Conservation (phyloP, 2,329 filamentous ascomycete species). For the Paecilomyces niveus region DNA sequence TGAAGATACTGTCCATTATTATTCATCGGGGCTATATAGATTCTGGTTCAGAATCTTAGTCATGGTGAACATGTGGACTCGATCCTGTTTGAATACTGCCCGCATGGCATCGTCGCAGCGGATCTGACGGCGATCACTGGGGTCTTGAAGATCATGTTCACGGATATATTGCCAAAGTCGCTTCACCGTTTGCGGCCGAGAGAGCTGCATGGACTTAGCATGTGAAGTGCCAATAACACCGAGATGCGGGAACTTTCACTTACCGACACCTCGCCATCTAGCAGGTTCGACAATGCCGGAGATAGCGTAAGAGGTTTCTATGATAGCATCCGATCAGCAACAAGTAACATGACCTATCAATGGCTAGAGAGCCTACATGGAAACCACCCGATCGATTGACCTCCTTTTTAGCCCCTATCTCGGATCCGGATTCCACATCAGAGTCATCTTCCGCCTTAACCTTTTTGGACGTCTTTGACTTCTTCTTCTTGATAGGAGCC, state of each 20-base stretch:
- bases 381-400: slow-evolving; percentile 79
- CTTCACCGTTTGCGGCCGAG: slow-evolving; percentile 92
- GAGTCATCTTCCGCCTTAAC: slow-evolving; percentile 74
- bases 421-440: slow-evolving; percentile 59
- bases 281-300: slow-evolving; percentile 36
- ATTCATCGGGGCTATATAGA: slow-evolving; percentile 77
- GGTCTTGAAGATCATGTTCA: slow-evolving; percentile 78
- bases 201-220: slow-evolving; percentile 53
- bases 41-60: slow-evolving; percentile 92
- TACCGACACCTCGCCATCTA: slow-evolving; percentile 39
- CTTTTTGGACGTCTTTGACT: slow-evolving; percentile 54
- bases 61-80: slow-evolving; percentile 99
- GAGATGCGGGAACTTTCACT: slow-evolving; percentile 10
- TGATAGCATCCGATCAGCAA: slow-evolving; percentile 1
- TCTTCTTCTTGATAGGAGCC: slow-evolving; percentile 57
- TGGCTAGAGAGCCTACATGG: slow-evolving; percentile 50
- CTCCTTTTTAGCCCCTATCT: slow-evolving; percentile 50
- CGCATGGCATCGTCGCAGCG: slow-evolving; percentile 86
- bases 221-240: not conserved
- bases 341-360: not conserved
- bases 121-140: slow-evolving; percentile 85
- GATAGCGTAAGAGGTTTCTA: slow-evolving; percentile 43
- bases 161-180: slow-evolving; percentile 96
- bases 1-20: slow-evolving; percentile 6
- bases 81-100: slow-evolving; percentile 83